A percentile compares a stretch with the other conserved stretches of the same genome.
Evolutionary conservation across 2,329 filamentous ascomycete genomes (phyloP).

Genomic region (Colletotrichum shisoi): DNA sequence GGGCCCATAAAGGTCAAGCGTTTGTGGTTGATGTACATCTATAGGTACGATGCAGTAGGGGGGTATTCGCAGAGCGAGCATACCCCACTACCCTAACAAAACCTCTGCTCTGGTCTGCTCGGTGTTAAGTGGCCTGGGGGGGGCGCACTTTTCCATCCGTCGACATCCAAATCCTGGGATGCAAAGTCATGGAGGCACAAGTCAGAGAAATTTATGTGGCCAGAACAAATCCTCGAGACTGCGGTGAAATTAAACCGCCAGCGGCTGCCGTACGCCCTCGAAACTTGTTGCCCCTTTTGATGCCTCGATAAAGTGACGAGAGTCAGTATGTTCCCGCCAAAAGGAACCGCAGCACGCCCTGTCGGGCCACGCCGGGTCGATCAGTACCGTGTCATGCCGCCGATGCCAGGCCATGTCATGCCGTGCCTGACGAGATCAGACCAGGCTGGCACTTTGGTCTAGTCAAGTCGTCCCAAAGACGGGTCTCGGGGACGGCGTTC

Average conservation of each 20-base stretch:
- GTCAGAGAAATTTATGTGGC: neutral
- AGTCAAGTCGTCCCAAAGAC: slow-evolving; percentile 17
- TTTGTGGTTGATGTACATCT: slow-evolving; percentile 3
- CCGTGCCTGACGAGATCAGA: slow-evolving; percentile 2
- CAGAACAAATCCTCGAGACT: neutral
- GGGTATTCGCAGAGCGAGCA: neutral
- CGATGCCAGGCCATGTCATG: slow-evolving; percentile 5
- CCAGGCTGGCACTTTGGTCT: slow-evolving; percentile 15
- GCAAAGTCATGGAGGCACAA: neutral
- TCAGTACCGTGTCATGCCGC: neutral
- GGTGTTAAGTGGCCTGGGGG: slow-evolving; percentile 1
- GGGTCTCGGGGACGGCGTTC: slow-evolving; percentile 23
- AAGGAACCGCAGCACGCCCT: neutral
- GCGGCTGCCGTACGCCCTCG: neutral
- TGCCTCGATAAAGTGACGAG: neutral
- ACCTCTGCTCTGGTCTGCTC: slow-evolving; percentile 2
- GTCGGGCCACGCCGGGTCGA: neutral
- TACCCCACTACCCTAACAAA: neutral
- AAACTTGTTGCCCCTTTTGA: neutral
- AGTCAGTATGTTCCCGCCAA: neutral
- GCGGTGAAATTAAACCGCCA: neutral
- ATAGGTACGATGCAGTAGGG: neutral
- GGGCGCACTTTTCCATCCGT: neutral
- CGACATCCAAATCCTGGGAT: neutral
- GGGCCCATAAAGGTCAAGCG: too few relatives aligned